These are phyloP conservation scores for Penicillium verrucosum DNA, from an alignment of 2,329 filamentous ascomycete species.

Conservation along the genomic window DNA sequence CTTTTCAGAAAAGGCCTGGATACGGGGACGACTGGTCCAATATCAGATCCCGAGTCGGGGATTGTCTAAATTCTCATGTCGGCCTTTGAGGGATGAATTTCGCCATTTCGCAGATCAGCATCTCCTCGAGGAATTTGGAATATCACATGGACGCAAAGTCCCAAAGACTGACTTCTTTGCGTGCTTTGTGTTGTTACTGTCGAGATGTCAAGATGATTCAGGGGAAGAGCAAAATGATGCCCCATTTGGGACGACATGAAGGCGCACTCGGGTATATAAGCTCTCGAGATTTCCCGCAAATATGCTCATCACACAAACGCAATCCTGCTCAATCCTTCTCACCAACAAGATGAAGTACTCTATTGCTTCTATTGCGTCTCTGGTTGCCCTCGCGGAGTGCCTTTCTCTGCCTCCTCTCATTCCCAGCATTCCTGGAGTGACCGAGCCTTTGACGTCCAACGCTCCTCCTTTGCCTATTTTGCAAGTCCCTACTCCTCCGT, in stretches of 20 bases:
- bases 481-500: slow-evolving; percentile 57
- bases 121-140: slow-evolving; percentile 11
- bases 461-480: slow-evolving; percentile 57
- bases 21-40: background rate
- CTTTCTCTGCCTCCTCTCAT: slow-evolving; percentile 54
- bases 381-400: slow-evolving; percentile 19
- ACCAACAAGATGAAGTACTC: slow-evolving; percentile 19
- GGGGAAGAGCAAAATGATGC: background rate
- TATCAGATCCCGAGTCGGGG: background rate
- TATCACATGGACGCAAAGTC: background rate
- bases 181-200: slow-evolving; percentile 9
- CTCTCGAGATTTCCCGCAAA: slow-evolving; percentile 15
- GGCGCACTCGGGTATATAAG: slow-evolving; percentile 13
- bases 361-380: slow-evolving; percentile 14
- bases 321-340: background rate
- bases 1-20: background rate
- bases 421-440: slow-evolving; percentile 58
- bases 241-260: background rate
- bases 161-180: slow-evolving; percentile 6
- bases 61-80: background rate
- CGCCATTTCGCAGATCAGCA: slow-evolving; percentile 13
- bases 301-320: slow-evolving; percentile 12
- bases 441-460: slow-evolving; percentile 52
- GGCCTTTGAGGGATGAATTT: background rate
- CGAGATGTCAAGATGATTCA: background rate